phyloP scores from a whole-genome alignment of 208 protist species.

The Perkinsela sp. region DNA sequence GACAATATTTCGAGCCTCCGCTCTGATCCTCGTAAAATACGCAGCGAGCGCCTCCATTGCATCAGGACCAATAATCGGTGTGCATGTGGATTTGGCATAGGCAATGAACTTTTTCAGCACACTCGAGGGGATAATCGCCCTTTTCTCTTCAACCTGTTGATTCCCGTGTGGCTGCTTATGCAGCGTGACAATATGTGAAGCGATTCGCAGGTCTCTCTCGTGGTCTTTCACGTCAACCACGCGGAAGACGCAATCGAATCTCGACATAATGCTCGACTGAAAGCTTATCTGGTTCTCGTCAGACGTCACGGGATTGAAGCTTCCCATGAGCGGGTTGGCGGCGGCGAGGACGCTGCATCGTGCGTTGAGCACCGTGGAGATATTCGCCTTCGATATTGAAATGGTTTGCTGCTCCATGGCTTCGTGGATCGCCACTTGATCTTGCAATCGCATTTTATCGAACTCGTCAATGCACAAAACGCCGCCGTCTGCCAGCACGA shows the following conservation, averaged over 20 bases:
- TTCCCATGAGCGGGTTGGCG: conserved; percentile 89
- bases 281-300: conserved; percentile 78
- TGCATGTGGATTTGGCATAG: conserved; percentile 56
- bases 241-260: conserved; percentile 99
- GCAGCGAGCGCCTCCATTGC: conserved; percentile 67
- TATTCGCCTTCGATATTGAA: conserved; percentile 95
- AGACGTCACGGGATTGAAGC: conserved; percentile 57
- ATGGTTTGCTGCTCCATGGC: conserved; percentile 99
- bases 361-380: conserved; percentile 97
- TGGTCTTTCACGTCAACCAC: conserved; percentile 82
- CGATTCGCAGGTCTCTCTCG: conserved; percentile 66
- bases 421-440: conserved; percentile 97
- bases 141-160: conserved; percentile 1
- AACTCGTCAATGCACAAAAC: conserved; percentile 99
- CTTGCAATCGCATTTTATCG: conserved; percentile 96
- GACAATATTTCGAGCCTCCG: conserved; percentile 3
- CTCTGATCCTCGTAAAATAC: conserved; percentile 1
- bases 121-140: conserved; percentile 15
- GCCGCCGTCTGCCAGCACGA: conserved; percentile 98
- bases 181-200: conserved; percentile 77
- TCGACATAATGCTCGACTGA: conserved; percentile 93
- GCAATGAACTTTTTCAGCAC: conserved; percentile 82
- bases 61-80: conserved; percentile 62
- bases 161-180: conserved; percentile 84
- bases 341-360: conserved; percentile 94